Percentiles rank a stretch among this genome's conserved stretches.
Evolutionary conservation across 441 rosid species (phyloP).

Genomic region (Gossypium gossypioides): DNA sequence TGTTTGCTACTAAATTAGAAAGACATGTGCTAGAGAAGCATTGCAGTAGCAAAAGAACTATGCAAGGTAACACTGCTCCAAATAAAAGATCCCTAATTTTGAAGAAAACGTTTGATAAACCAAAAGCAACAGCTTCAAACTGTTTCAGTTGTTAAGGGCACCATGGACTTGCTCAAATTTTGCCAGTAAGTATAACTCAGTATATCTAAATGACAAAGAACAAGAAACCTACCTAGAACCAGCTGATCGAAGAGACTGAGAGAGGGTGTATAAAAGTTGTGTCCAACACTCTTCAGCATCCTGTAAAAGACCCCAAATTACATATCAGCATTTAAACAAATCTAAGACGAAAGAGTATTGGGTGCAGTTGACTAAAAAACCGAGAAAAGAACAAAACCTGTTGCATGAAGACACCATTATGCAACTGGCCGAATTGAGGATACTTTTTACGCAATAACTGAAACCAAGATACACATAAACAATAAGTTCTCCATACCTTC

Average conservation of each 20-base stretch:
- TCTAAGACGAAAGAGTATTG: not conserved
- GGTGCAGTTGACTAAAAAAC: not conserved
- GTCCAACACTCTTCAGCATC: slow-evolving; percentile 99
- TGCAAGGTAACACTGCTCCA: not conserved
- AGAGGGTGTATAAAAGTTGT: slow-evolving; percentile 73
- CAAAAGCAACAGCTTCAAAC: not conserved
- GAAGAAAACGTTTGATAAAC: not conserved
- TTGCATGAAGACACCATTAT: slow-evolving; percentile 90
- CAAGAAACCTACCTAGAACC: slow-evolving; percentile 35
- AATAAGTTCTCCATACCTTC: not conserved
- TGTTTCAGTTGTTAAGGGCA: slow-evolving; percentile 1
- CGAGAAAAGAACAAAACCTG: slow-evolving; percentile 49
- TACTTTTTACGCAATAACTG: slow-evolving; percentile 83
- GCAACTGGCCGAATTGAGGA: slow-evolving; percentile 93
- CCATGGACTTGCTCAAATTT: not conserved
- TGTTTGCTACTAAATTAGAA: not conserved
- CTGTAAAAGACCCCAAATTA: slow-evolving; percentile 30
- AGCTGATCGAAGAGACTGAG: slow-evolving; percentile 63
- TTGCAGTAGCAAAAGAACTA: not conserved
- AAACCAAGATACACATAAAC: slow-evolving; percentile 3
- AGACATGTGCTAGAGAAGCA: not conserved
- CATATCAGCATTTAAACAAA: slow-evolving; percentile 15
- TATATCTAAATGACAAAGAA: slow-evolving; percentile 5
- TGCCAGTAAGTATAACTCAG: not conserved
- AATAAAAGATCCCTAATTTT: not conserved